Evolutionary conservation across 495 filamentous ascomycete species (phyloP), one percentile per base, ranked within the genome.

Genomic region (Trichocladium antarcticum): DNA sequence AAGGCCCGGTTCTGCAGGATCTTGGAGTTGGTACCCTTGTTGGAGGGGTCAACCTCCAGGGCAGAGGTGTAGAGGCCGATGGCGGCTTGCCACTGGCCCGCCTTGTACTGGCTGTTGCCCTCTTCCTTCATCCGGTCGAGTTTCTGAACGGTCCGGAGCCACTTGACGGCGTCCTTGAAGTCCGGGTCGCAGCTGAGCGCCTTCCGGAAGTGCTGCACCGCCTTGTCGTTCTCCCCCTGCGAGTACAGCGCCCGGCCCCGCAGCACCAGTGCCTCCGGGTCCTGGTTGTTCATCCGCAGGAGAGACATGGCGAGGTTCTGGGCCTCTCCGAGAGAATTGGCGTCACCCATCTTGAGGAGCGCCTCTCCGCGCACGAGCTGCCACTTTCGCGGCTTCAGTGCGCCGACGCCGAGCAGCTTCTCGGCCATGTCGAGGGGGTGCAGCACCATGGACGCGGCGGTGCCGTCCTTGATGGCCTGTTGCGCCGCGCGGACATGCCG

Each of bases 21-120:
- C 72, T 97, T 96, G 22, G 90, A 82, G 62, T 97, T 98, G 49
- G 82, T 93, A 46, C 84, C 85, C 73, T 87, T 88, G 74, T 97
- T 97, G 40, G 71, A 59, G 2, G 89, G 87, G 68, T 98, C 92
- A 17, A 98, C 78, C 52, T 85, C 82, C 38, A 98, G 68, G 51
- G 93, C 90, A 50, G 85, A 73, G 6, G 79, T 76, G 64, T 94
- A 98, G 53, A 85, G 77, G 35, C 95, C 84, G 47, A 92, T 75
- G 15, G 92, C 92, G 22, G 77, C 69, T 57, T 84, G 80, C 67
- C 79, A 89, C 45, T 82, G 76, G 49, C 82, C 84, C 38, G 79
- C 78, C 70, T 95, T 96, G 75, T 93, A 98, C 16, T 85, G 83
- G 5, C 65, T 66, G 61, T 98, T 97, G 29, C 93, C 92, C 49